phyloP scores from a whole-genome alignment of 192 early-diverging fungal genomes.

The Helicostylum pulchrum region DNA sequence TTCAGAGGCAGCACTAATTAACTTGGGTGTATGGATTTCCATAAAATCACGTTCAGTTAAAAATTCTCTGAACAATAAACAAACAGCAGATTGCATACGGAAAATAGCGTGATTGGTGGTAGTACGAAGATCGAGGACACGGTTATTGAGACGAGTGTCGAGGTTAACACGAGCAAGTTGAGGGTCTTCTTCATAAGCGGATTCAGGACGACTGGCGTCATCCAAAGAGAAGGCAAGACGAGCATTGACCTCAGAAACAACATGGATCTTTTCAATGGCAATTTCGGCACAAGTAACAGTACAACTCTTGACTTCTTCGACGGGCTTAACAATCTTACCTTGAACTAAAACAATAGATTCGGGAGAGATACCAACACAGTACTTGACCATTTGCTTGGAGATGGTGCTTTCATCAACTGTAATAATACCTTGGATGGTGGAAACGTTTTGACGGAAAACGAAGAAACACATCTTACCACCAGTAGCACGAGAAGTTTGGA shows the following conservation, averaged over 20 bases:
- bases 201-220: constrained; percentile 84
- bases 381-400: constrained; percentile 98
- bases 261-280: constrained; percentile 65
- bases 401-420: constrained; percentile 63
- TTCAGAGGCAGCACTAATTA: constrained; percentile 89
- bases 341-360: constrained; percentile 92
- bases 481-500: constrained; percentile 85
- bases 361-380: constrained; percentile 64
- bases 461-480: constrained; percentile 89
- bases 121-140: constrained; percentile 91
- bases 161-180: constrained; percentile 75
- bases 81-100: constrained; percentile 92
- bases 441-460: constrained; percentile 79
- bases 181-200: constrained; percentile 70
- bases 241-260: constrained; percentile 69
- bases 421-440: constrained; percentile 90
- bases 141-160: constrained; percentile 93
- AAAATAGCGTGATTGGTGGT: constrained; percentile 97
- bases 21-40: constrained; percentile 98
- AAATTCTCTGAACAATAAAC: constrained; percentile 94
- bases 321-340: constrained; percentile 72
- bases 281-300: constrained; percentile 93
- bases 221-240: constrained; percentile 90
- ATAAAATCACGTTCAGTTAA: constrained; percentile 75
- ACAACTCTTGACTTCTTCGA: constrained; percentile 86